Conservation (phyloP, 2,329 filamentous ascomycete species). For the Paramyrothecium sp. region DNA sequence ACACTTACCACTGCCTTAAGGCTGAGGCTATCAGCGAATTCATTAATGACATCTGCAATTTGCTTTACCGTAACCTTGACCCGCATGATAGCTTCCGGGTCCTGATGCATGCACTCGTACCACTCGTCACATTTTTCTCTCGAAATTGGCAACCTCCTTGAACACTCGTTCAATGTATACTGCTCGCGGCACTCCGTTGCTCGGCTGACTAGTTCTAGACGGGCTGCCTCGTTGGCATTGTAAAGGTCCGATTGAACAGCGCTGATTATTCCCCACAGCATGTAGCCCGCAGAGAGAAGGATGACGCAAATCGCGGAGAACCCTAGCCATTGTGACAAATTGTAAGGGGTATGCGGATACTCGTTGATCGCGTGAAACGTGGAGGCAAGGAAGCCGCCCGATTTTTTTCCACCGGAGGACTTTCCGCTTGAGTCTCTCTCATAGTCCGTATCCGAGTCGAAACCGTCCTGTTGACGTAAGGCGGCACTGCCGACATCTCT, state of each 20-base stretch:
- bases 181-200: conserved; percentile 72
- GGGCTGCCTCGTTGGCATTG: conserved; percentile 66
- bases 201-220: conserved; percentile 67
- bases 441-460: conserved; percentile 49
- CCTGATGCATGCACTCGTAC: conserved; percentile 83
- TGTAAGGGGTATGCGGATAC: conserved; percentile 57
- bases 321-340: conserved; percentile 59
- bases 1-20: conserved; percentile 68
- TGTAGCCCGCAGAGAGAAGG: conserved; percentile 55
- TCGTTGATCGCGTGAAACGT: conserved; percentile 53
- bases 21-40: conserved; percentile 86
- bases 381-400: conserved; percentile 33
- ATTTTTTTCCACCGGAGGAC: conserved; percentile 19
- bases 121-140: conserved; percentile 73
- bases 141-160: conserved; percentile 64
- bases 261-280: conserved; percentile 66
- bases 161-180: conserved; percentile 76
- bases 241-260: conserved; percentile 75
- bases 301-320: conserved; percentile 64
- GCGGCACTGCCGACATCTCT: conserved; percentile 51
- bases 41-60: conserved; percentile 89
- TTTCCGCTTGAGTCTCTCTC: too few relatives aligned
- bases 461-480: conserved; percentile 40
- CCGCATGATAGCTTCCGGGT: conserved; percentile 73
- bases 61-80: conserved; percentile 83